Evolutionary conservation across 768 basidiomycete species (phyloP).

Genomic region (Mycena crocata): DNA sequence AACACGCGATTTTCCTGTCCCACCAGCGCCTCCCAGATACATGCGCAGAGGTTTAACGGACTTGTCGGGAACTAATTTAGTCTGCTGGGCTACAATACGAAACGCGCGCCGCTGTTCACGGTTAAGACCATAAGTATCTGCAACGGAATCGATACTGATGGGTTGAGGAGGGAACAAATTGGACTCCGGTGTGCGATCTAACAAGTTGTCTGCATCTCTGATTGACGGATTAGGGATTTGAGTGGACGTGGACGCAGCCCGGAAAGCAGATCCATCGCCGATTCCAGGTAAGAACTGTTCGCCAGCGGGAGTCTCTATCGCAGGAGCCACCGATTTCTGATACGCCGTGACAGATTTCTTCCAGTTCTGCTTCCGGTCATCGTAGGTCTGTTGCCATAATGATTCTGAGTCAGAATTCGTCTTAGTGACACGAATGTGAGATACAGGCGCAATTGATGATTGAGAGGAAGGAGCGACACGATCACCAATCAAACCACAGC

Average conservation of each 20-base stretch:
- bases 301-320: too few relatives aligned
- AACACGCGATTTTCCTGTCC: conserved; percentile 44
- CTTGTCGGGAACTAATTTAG: too few relatives aligned
- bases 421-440: not conserved
- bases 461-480: too few relatives aligned
- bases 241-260: too few relatives aligned
- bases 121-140: not conserved
- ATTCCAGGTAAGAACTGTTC: too few relatives aligned
- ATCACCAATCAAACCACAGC: not conserved
- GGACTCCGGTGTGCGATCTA: not conserved
- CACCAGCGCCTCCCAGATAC: conserved; percentile 43
- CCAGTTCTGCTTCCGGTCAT: not conserved
- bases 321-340: too few relatives aligned
- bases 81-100: not conserved
- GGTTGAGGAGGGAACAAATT: not conserved
- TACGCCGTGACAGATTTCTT: not conserved
- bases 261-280: too few relatives aligned
- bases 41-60: conserved; percentile 34
- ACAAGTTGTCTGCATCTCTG: too few relatives aligned
- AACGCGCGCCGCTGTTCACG: not conserved
- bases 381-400: not conserved
- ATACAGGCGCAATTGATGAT: too few relatives aligned
- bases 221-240: too few relatives aligned
- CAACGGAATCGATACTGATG: not conserved
- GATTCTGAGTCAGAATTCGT: not conserved